phyloP scores from a whole-genome alignment of 2,329 filamentous ascomycete genomes.

The Talaromyces sp. region DNA sequence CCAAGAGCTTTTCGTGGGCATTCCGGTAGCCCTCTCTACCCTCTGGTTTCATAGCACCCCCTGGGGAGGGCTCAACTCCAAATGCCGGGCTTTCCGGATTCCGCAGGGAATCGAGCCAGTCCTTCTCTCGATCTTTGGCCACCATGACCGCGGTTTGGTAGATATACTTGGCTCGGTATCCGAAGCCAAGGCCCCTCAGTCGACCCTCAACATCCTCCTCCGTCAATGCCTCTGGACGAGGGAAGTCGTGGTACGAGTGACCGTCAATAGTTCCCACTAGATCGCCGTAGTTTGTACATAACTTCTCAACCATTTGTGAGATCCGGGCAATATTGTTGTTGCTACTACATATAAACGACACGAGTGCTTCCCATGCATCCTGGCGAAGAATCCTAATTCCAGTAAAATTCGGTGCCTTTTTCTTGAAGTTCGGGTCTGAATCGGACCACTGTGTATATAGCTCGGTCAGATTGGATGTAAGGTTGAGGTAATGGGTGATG shows the following conservation, averaged over 20 bases:
- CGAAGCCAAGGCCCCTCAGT: conserved; percentile 79
- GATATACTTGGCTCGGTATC: conserved; percentile 91
- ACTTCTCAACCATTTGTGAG: conserved; percentile 91
- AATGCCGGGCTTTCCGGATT: conserved; percentile 68
- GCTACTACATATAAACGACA: conserved; percentile 96
- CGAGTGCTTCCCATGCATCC: conserved; percentile 89
- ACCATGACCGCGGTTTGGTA: conserved; percentile 76
- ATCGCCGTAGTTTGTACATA: conserved; percentile 79
- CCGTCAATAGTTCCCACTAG: conserved; percentile 65
- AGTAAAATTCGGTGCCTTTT: conserved; percentile 77
- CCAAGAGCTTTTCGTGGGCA: conserved; percentile 74
- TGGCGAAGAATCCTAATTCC: conserved; percentile 90
- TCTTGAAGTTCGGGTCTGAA: conserved; percentile 80
- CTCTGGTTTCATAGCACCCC: conserved; percentile 45
- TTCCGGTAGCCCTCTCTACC: conserved; percentile 63
- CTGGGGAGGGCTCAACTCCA: conserved; percentile 38
- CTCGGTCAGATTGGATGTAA: conserved; percentile 65
- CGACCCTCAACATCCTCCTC: conserved; percentile 70
- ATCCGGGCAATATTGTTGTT: conserved; percentile 98
- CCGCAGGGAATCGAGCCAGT: conserved; percentile 71
- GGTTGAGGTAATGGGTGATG: conserved; percentile 79
- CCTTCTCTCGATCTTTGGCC: conserved; percentile 56
- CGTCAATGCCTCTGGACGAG: conserved; percentile 66
- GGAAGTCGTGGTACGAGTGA: conserved; percentile 80
- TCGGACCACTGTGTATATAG: conserved; percentile 85